Evolutionary conservation across 345 rosid genomes (phyloP).

Genomic region (Citrus sp.): DNA sequence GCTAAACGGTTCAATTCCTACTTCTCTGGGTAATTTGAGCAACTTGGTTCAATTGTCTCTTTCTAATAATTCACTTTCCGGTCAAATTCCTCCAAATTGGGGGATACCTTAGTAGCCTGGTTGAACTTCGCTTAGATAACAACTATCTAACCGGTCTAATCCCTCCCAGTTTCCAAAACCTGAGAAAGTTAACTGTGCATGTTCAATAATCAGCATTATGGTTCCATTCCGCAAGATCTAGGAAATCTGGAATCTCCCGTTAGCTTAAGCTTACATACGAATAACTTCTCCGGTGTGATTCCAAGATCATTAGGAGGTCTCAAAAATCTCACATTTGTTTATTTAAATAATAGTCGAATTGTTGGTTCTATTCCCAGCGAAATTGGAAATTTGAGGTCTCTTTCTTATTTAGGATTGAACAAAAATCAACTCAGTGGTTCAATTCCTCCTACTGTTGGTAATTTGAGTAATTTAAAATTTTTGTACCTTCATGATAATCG

Average conservation of each 20-base stretch:
- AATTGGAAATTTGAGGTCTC: background rate
- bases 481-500: background rate
- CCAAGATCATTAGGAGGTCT: background rate
- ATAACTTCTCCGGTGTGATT: background rate
- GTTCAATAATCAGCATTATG: conserved; percentile 20
- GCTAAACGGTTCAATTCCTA: background rate
- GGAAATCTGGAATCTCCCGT: conserved; percentile 18
- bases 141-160: conserved; percentile 26
- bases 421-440: background rate
- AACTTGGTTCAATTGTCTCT: conserved; percentile 8
- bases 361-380: conserved; percentile 7
- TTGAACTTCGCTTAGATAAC: conserved; percentile 17
- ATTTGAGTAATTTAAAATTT: background rate
- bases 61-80: conserved; percentile 12
- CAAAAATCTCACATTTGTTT: background rate
- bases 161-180: conserved; percentile 24
- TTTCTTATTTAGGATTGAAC: background rate
- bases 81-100: conserved; percentile 12
- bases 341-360: background rate
- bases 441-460: background rate
- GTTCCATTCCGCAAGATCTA: conserved; percentile 25
- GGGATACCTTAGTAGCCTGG: conserved; percentile 12
- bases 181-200: conserved; percentile 8
- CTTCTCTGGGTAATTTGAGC: conserved; percentile 9
- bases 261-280: too few relatives aligned